These are phyloP conservation scores for Neurospora sp. DNA, from an alignment of 495 filamentous ascomycete species.

Conservation along the genomic window DNA sequence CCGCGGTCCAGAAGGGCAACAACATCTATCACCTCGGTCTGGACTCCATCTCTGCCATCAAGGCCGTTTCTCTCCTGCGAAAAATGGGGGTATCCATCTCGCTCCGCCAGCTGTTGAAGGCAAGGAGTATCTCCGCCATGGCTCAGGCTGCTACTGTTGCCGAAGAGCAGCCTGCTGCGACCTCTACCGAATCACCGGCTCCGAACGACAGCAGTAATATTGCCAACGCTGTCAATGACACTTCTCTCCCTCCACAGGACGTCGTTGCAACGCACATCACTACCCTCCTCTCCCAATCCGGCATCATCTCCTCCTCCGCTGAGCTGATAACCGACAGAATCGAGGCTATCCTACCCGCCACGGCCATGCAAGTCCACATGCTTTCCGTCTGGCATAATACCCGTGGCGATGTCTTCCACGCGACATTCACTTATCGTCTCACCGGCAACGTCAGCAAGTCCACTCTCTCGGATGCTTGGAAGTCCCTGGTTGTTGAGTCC, in stretches of 20 bases:
- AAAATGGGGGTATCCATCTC: slow-evolving; percentile 47
- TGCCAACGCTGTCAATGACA: background rate
- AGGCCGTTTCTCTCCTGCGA: slow-evolving; percentile 53
- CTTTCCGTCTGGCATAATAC: slow-evolving; percentile 59
- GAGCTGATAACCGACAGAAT: slow-evolving; percentile 10
- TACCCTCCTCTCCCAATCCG: background rate
- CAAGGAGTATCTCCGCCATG: slow-evolving; percentile 53
- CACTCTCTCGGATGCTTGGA: slow-evolving; percentile 44
- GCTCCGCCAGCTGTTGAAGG: slow-evolving; percentile 57
- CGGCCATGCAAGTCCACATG: slow-evolving; percentile 63
- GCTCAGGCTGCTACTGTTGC: background rate
- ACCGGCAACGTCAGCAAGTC: slow-evolving; percentile 23
- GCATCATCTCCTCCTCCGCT: background rate
- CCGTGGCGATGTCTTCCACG: slow-evolving; percentile 48
- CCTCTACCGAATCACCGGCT: background rate
- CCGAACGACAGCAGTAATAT: background rate
- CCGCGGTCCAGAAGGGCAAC: slow-evolving; percentile 49
- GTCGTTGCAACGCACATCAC: background rate
- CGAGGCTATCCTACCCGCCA: slow-evolving; percentile 51
- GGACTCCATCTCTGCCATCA: slow-evolving; percentile 84
- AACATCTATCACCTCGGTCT: slow-evolving; percentile 80
- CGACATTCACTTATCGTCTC: slow-evolving; percentile 47
- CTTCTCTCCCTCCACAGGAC: background rate
- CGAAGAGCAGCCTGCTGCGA: background rate
- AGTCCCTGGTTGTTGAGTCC: slow-evolving; percentile 37